Evolutionary conservation across 192 early-diverging fungal species (phyloP).

Genomic region (Funneliformis geosporum): DNA sequence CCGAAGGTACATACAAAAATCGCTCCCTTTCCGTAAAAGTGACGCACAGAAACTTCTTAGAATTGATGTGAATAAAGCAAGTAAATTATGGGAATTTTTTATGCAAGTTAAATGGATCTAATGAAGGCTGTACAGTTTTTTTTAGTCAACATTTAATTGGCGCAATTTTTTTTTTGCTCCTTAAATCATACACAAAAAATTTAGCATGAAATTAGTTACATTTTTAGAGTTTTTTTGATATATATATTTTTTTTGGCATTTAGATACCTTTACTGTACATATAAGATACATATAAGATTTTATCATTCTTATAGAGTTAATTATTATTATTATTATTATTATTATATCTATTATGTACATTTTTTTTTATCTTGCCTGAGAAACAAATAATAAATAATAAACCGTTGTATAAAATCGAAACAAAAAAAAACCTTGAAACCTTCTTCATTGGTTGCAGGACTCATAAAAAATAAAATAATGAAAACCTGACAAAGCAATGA

Average conservation of each 20-base stretch:
- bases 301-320: background rate
- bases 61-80: conserved; percentile 94
- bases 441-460: too few species aligned
- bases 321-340: background rate
- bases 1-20: conserved; percentile 40
- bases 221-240: background rate
- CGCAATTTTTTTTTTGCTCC: background rate
- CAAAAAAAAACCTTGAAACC: too few species aligned
- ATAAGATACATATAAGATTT: background rate
- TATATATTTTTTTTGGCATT: background rate
- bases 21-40: conserved; percentile 75
- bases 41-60: conserved; percentile 89
- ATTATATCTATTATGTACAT: background rate
- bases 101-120: conserved; percentile 81
- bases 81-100: conserved; percentile 88
- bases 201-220: background rate
- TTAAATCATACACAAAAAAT: background rate
- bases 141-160: background rate
- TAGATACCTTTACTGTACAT: background rate
- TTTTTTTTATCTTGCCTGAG: background rate
- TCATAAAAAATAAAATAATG: too few species aligned
- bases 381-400: background rate
- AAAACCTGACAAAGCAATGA: too few species aligned
- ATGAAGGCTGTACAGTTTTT: background rate
- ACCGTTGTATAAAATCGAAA: background rate